phyloP scores from a whole-genome alignment of 2,329 filamentous ascomycete genomes.

The Hypoxylon sp. region DNA sequence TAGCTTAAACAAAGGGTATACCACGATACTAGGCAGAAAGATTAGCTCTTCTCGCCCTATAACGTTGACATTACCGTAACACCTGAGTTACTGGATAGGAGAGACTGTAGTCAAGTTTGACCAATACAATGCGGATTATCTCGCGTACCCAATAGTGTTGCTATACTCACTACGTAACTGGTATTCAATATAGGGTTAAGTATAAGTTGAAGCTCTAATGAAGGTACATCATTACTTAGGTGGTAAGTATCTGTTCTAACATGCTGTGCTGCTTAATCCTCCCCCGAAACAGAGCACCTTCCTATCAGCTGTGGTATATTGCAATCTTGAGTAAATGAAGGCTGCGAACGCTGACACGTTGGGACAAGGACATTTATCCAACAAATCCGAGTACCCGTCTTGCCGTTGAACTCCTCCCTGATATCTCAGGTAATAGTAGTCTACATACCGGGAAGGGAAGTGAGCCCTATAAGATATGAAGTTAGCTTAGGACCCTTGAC shows the following conservation, averaged over 20 bases:
- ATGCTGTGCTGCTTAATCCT: neutral
- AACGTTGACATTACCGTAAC: too few species aligned
- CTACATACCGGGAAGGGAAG: conserved; percentile 44
- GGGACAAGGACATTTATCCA: neutral
- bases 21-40: too few species aligned
- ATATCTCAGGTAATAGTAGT: conserved; percentile 3
- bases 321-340: neutral
- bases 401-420: conserved; percentile 4
- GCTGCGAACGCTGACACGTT: neutral
- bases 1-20: too few species aligned
- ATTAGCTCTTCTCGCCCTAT: too few species aligned
- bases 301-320: conserved; percentile 5
- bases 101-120: too few species aligned
- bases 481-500: conserved; percentile 19
- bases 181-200: too few species aligned
- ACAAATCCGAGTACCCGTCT: neutral
- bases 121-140: too few species aligned
- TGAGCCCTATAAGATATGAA: conserved; percentile 39
- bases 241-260: conserved; percentile 7
- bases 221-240: conserved; percentile 7
- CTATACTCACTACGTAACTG: too few species aligned
- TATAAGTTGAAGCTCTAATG: neutral
- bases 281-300: neutral
- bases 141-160: too few species aligned
- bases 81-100: too few species aligned